Conservation (phyloP, 371 early-diverging fungal species). For the Lichtheimia ornata region DNA sequence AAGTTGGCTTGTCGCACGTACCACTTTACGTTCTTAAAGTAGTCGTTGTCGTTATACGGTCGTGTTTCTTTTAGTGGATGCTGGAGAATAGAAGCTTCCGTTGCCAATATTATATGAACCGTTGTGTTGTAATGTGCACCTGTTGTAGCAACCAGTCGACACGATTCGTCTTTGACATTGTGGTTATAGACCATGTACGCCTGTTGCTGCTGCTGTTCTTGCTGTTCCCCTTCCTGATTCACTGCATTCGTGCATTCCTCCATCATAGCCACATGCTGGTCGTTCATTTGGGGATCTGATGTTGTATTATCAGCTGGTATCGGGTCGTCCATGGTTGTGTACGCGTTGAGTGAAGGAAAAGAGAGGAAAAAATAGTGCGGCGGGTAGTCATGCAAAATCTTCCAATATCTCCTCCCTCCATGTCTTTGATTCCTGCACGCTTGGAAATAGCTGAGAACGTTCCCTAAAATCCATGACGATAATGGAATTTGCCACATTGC, state of each 20-base stretch:
- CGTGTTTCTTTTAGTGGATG: conserved; percentile 13
- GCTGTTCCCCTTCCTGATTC: not conserved
- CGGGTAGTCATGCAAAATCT: not conserved
- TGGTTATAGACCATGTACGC: conserved; percentile 1
- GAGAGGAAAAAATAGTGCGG: not conserved
- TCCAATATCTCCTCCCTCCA: no score
- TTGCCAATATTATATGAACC: conserved; percentile 17
- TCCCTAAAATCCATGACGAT: no score
- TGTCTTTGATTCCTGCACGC: no score
- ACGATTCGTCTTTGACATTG: conserved; percentile 8
- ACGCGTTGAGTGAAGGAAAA: not conserved
- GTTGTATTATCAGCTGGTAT: not conserved
- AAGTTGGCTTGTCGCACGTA: conserved; percentile 1
- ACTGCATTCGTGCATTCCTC: not conserved
- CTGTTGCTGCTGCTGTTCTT: conserved; percentile 6
- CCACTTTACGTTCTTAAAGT: conserved; percentile 45
- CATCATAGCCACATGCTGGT: not conserved
- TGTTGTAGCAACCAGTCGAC: conserved; percentile 24
- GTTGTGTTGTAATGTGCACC: conserved; percentile 26
- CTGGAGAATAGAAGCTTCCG: conserved; percentile 20
- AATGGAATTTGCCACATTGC: no score
- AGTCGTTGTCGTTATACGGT: conserved; percentile 27
- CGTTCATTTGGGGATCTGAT: no score
- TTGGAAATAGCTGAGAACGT: no score
- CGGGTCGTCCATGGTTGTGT: not conserved